phyloP scores from a whole-genome alignment of 2,329 filamentous ascomycete genomes.

The Alternaria ethzedia region DNA sequence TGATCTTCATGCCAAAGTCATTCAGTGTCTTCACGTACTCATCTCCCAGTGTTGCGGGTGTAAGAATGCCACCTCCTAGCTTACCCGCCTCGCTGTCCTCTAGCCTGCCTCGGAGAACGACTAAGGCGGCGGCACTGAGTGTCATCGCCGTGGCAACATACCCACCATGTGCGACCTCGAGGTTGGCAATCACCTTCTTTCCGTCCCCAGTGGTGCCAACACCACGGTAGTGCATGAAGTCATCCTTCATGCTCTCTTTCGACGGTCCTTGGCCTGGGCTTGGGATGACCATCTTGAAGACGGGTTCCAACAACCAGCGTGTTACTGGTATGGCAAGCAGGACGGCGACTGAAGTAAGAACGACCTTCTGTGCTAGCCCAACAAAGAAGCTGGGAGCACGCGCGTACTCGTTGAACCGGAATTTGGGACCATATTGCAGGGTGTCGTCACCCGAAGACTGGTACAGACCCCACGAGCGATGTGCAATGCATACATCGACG shows the following conservation, averaged over 20 bases:
- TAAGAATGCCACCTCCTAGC: constrained; percentile 72
- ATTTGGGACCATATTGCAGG: constrained; percentile 60
- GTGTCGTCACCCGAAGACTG: constrained; percentile 36
- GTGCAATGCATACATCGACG: constrained; percentile 63
- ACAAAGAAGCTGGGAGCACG: constrained; percentile 57
- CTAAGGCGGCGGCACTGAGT: constrained; percentile 68
- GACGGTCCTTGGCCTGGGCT: constrained; percentile 43
- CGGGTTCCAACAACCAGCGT: constrained; percentile 50
- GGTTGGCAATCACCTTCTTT: constrained; percentile 61
- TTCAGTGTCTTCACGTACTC: constrained; percentile 68
- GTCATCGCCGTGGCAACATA: constrained; percentile 73
- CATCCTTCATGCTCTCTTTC: constrained; percentile 61
- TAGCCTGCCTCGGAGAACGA: constrained; percentile 65
- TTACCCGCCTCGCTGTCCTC: constrained; percentile 57
- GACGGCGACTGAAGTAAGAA: constrained; percentile 53
- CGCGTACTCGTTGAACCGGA: constrained; percentile 64
- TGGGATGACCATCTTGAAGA: constrained; percentile 39
- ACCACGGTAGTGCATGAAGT: constrained; percentile 68
- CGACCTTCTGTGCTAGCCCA: constrained; percentile 58
- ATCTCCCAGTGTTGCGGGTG: constrained; percentile 73
- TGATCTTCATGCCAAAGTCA: constrained; percentile 66
- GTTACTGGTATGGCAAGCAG: constrained; percentile 60
- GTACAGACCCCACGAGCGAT: constrained; percentile 66
- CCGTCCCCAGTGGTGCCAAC: constrained; percentile 64
- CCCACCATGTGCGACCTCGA: constrained; percentile 65